A percentile compares a stretch with the other conserved stretches of the same genome.
These are phyloP conservation scores for Taphrina flavorubra DNA, from an alignment of 1,139 yeast genomes.

Conservation along the genomic window DNA sequence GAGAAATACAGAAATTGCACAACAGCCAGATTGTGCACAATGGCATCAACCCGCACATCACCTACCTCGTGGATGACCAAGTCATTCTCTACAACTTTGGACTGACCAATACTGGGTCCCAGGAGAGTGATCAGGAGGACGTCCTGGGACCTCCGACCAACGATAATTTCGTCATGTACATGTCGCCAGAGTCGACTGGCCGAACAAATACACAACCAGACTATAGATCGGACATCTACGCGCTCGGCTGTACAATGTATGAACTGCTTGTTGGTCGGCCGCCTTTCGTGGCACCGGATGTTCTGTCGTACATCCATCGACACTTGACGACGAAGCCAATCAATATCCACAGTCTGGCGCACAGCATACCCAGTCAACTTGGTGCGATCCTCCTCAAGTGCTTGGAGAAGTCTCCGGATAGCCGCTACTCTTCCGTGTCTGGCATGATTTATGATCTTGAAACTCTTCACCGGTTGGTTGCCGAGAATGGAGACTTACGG, in stretches of 20 bases:
- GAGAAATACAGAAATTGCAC: slow-evolving; percentile 16
- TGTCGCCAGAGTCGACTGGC: slow-evolving; percentile 30
- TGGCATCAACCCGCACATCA: slow-evolving; percentile 9
- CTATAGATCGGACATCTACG: slow-evolving; percentile 26
- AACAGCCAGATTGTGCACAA: slow-evolving; percentile 21
- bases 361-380: slow-evolving; percentile 14
- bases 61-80: slow-evolving; percentile 2
- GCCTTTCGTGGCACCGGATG: slow-evolving; percentile 22
- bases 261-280: slow-evolving; percentile 22
- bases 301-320: slow-evolving; percentile 16
- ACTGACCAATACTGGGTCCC: too few relatives aligned
- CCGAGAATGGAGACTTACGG: not conserved
- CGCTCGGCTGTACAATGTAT: slow-evolving; percentile 20
- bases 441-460: slow-evolving; percentile 29
- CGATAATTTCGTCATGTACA: slow-evolving; percentile 20
- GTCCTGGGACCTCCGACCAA: not conserved
- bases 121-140: not conserved
- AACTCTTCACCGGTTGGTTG: not conserved
- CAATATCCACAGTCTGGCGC: not conserved
- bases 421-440: slow-evolving; percentile 14
- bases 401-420: slow-evolving; percentile 19
- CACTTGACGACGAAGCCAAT: slow-evolving; percentile 15
- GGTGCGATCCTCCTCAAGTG: slow-evolving; percentile 17
- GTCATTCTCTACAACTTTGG: slow-evolving; percentile 2
- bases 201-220: slow-evolving; percentile 21